Evolutionary conservation across 306 rosid species (phyloP).

Genomic region (Lotus japonicus): DNA sequence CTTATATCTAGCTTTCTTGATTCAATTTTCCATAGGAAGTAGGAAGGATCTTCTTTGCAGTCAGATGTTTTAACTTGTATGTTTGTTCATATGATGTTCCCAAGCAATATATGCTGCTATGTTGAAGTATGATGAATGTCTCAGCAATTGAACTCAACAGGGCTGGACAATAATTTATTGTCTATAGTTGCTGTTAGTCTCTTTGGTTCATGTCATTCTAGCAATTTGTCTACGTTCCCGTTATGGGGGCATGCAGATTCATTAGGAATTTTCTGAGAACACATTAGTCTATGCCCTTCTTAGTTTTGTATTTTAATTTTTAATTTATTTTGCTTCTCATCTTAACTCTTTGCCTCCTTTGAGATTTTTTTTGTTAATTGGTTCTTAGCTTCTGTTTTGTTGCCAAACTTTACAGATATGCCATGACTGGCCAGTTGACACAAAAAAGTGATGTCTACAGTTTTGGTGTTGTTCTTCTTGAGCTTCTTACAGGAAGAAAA

Average conservation of each 20-base stretch:
- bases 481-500: constrained; percentile 65
- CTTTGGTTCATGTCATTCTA: background rate
- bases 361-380: background rate
- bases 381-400: constrained; percentile 17
- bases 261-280: background rate
- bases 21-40: background rate
- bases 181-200: constrained; percentile 1
- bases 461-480: constrained; percentile 71
- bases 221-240: background rate
- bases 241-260: background rate
- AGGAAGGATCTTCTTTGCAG: background rate
- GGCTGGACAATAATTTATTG: background rate
- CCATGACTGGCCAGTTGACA: constrained; percentile 73
- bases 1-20: background rate
- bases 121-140: too few relatives aligned
- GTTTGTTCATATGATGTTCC: background rate
- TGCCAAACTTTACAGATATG: constrained; percentile 42
- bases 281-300: background rate
- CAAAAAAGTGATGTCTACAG: constrained; percentile 72
- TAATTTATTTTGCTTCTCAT: background rate
- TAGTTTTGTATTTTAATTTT: background rate
- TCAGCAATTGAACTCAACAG: background rate
- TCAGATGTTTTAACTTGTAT: background rate
- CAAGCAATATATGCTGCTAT: background rate
- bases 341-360: background rate